Evolutionary conservation across 139 green algal genomes (phyloP).

Genomic region (Picochlorum sp.): DNA sequence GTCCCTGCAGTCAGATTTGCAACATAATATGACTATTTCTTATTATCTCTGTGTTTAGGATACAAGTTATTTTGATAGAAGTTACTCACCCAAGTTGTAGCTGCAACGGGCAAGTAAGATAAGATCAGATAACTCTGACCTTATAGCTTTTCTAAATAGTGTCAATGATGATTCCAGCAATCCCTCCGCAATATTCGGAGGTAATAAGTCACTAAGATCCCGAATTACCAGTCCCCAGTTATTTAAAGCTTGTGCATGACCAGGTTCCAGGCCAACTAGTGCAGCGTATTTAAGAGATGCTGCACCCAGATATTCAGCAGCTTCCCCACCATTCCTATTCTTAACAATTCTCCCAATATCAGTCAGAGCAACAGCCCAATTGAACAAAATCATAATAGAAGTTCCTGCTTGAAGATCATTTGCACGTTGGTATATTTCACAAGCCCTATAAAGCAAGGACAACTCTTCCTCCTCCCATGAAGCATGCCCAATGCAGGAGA

Average conservation of each 20-base stretch:
- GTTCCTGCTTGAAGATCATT: too few relatives aligned
- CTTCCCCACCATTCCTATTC: background rate
- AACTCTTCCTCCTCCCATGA: conserved; percentile 5
- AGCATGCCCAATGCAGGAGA: background rate
- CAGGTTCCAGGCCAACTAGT: conserved; percentile 36
- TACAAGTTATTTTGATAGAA: background rate
- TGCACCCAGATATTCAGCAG: conserved; percentile 20
- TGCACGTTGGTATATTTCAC: background rate
- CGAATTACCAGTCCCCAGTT: conserved; percentile 74
- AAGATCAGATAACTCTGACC: background rate
- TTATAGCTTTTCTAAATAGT: conserved; percentile 1
- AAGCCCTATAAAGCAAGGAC: conserved; percentile 16
- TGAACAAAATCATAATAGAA: conserved; percentile 47
- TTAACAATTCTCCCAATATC: conserved; percentile 44
- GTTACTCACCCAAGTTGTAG: conserved; percentile 1
- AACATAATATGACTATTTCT: too few relatives aligned
- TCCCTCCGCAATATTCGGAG: conserved; percentile 1
- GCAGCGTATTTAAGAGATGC: conserved; percentile 52
- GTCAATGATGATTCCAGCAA: background rate
- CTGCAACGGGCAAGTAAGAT: background rate
- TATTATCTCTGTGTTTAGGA: too few relatives aligned
- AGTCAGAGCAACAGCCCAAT: conserved; percentile 62
- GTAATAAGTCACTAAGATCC: conserved; percentile 27
- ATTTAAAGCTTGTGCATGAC: conserved; percentile 66
- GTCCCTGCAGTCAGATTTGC: too few relatives aligned